Conservation (phyloP, 345 rosid species). For the Diplotaxis tenuifolia region DNA sequence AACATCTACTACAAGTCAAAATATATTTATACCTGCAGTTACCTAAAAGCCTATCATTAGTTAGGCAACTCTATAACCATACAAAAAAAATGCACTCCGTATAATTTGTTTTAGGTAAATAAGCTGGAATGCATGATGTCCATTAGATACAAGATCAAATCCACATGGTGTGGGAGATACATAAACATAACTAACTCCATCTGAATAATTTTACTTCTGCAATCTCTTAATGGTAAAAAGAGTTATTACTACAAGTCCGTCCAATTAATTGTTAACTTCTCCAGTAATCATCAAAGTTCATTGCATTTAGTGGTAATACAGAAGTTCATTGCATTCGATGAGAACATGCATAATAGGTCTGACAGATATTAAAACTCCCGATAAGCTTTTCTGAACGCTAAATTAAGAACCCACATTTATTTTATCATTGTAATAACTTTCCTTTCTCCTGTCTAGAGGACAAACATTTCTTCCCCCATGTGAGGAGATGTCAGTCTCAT, state of each 20-base stretch:
- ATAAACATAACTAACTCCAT: neutral
- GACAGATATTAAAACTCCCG: constrained; percentile 21
- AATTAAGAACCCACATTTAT: constrained; percentile 7
- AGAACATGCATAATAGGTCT: constrained; percentile 16
- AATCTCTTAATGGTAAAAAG: neutral
- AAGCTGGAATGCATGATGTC: neutral
- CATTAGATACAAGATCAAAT: constrained; percentile 4
- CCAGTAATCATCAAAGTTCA: constrained; percentile 26
- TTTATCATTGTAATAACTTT: neutral
- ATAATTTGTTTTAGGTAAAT: neutral
- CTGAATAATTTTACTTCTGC: constrained; percentile 13
- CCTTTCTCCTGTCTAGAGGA: constrained; percentile 15
- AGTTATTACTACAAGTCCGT: neutral
- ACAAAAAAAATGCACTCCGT: neutral
- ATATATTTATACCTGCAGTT: neutral
- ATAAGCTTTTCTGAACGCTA: constrained; percentile 23
- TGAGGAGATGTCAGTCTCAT: constrained; percentile 38
- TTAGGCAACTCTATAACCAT: constrained; percentile 3
- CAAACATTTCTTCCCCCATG: constrained; percentile 42
- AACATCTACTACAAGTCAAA: constrained; percentile 1
- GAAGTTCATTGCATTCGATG: constrained; percentile 30
- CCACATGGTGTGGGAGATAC: constrained; percentile 1
- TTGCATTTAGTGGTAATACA: constrained; percentile 26
- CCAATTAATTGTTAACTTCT: neutral
- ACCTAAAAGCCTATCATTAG: neutral